Base-by-base conservation (phyloP, 805 yeast genomes). In the Pichia kluyveri region DNA sequence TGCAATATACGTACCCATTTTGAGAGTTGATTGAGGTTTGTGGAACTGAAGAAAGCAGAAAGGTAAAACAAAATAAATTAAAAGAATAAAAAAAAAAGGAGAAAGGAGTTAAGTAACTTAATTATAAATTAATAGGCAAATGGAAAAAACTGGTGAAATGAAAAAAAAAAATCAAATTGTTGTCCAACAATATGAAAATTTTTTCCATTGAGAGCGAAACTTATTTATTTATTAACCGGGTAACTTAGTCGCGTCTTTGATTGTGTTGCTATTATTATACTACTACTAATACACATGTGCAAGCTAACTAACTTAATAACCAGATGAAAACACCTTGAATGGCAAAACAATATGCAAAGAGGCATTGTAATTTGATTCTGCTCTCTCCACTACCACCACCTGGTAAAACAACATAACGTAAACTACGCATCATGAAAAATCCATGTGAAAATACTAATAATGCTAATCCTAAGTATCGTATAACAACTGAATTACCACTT, bases 291-390 rank as follows among this genome's bases (percentile, higher is more conserved):
- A 42, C 34, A 39, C 9, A 34, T 31, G 11, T 14, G 11, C 23
- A 14, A 7, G 18, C 15, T 26, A 18, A 14, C 8, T 34, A 34
- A 14, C 37, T 34, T 7, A 34, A 14, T 14, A 83, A 68, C 82
- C 91, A 82, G 69, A 89, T 79, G 47, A 87, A 69, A 18, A 80
- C 59, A 23, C 85, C 76, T 69, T 91, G 98, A 59, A 89, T 73
- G 15, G 86, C 72, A 58, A 88, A 87, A 9, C 95, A 82, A 65
- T 91, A 91, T 40, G 84, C 71, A 58, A 91, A 89, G 54, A 91
- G 69, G 62, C 86, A 91, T 59, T 91, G 95, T 50, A 93, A 83
- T 55, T 96, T 79, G 51, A 85, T 77, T 63, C 83, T 77, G 46
- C 86, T 75, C 39, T 77, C 79, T 45, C 77, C 78, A n/a, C 78